Evolutionary conservation across 352 stramenopile species (phyloP).

Genomic region (Aphanomyces astaci): DNA sequence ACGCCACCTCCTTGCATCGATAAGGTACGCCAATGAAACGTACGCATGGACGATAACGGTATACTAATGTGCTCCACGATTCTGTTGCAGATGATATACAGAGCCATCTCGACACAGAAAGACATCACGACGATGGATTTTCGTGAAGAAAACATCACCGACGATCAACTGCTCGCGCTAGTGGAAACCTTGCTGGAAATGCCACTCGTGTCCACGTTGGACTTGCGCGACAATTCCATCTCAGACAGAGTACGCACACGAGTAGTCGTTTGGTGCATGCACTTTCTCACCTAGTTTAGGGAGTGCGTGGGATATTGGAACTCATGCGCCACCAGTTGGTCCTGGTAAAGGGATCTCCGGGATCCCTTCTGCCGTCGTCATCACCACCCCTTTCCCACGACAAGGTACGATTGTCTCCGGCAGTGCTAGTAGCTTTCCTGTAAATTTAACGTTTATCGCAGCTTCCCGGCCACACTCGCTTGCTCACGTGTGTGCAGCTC

Average conservation of each 20-base stretch:
- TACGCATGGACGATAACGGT: too few species aligned
- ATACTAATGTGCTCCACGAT: too few species aligned
- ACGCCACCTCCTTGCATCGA: background rate
- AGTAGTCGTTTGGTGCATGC: background rate
- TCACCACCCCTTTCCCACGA: background rate
- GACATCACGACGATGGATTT: slow-evolving; percentile 67
- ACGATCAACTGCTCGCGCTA: slow-evolving; percentile 69
- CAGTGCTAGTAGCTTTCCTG: too few species aligned
- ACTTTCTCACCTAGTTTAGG: slow-evolving; percentile 30
- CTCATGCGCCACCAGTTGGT: slow-evolving; percentile 75
- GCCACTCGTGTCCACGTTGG: slow-evolving; percentile 63
- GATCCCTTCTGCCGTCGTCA: background rate
- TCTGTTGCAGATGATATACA: slow-evolving; percentile 59
- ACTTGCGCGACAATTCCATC: slow-evolving; percentile 72
- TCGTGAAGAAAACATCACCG: slow-evolving; percentile 67
- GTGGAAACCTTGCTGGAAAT: slow-evolving; percentile 67
- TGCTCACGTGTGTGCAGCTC: slow-evolving; percentile 63
- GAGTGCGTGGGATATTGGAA: slow-evolving; percentile 58
- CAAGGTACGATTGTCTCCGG: background rate
- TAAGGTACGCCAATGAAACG: background rate
- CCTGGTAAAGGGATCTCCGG: slow-evolving; percentile 38
- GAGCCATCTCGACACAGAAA: slow-evolving; percentile 75
- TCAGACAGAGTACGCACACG: slow-evolving; percentile 52
- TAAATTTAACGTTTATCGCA: too few species aligned
- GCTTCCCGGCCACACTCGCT: slow-evolving; percentile 54